A percentile compares a stretch with the other conserved stretches of the same genome.
Conservation (phyloP, 1,139 yeast genomes). For the Suhomyces maxii region DNA sequence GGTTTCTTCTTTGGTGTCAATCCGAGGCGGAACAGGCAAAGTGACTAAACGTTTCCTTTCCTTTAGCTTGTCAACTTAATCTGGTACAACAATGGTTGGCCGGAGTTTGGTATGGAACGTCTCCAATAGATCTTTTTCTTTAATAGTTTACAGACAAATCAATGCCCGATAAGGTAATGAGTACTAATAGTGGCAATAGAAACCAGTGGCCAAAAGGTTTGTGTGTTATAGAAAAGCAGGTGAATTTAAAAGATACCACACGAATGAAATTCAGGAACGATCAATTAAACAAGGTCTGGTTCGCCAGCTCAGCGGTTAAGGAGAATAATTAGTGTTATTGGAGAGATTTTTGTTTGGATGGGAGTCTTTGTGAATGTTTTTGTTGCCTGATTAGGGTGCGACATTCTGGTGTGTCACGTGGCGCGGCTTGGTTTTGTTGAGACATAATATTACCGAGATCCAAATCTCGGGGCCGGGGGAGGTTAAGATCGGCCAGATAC, state of each 20-base stretch:
- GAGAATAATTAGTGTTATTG: constrained; percentile 1
- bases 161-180: not conserved
- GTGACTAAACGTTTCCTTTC: too few relatives aligned
- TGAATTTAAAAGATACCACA: not conserved
- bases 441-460: not conserved
- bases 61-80: too few relatives aligned
- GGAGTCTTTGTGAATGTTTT: constrained; percentile 6
- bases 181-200: constrained; percentile 1
- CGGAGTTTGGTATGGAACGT: not conserved
- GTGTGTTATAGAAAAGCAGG: too few relatives aligned
- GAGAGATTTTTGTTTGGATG: constrained; percentile 8
- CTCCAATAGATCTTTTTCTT: not conserved
- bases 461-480: not conserved
- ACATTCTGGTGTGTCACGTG: not conserved
- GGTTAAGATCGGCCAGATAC: too few relatives aligned
- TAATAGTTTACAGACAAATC: not conserved
- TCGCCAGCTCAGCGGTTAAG: not conserved
- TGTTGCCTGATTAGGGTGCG: constrained; percentile 10
- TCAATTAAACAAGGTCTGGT: not conserved
- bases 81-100: not conserved
- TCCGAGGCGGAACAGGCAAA: too few relatives aligned
- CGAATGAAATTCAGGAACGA: not conserved
- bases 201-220: not conserved
- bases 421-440: constrained; percentile 1
- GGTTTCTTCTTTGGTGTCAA: too few relatives aligned